phyloP scores from a whole-genome alignment of 2,329 filamentous ascomycete genomes.

The Botrytis sinoallii region DNA sequence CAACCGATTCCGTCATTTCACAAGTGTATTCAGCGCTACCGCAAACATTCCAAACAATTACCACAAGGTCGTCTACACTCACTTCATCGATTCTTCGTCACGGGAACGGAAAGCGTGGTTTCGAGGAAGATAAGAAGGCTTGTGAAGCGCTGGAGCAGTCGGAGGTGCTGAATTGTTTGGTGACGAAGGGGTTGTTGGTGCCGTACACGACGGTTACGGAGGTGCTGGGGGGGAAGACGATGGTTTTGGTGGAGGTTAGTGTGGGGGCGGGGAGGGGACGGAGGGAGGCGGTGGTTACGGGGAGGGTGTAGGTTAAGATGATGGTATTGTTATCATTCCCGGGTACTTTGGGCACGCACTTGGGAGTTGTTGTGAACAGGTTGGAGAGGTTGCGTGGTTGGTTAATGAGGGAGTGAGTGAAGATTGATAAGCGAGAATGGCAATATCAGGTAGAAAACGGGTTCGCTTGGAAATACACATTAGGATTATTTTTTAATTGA shows the following conservation, averaged over 20 bases:
- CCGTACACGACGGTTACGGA: neutral
- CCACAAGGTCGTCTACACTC: neutral
- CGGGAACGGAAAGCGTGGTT: neutral
- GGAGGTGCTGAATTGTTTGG: neutral
- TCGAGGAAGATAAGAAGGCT: no score
- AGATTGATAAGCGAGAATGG: neutral
- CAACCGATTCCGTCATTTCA: neutral
- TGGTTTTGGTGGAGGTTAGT: neutral
- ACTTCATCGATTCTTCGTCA: neutral
- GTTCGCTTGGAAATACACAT: neutral
- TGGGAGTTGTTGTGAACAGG: neutral
- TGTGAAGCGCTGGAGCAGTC: neutral
- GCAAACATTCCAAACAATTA: neutral
- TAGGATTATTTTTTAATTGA: neutral
- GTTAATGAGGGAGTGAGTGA: neutral
- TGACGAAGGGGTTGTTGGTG: neutral
- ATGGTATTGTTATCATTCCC: no score
- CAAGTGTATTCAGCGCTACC: neutral
- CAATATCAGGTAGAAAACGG: neutral
- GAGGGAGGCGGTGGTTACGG: neutral
- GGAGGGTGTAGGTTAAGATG: neutral
- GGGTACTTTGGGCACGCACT: neutral
- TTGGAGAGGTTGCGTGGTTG: no score
- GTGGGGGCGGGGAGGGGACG: neutral
- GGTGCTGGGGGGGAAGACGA: neutral